Evolutionary conservation across 1,139 yeast genomes (phyloP), one percentile per base, ranked within the genome.

Genomic region (Suhomyces bokatorum): DNA sequence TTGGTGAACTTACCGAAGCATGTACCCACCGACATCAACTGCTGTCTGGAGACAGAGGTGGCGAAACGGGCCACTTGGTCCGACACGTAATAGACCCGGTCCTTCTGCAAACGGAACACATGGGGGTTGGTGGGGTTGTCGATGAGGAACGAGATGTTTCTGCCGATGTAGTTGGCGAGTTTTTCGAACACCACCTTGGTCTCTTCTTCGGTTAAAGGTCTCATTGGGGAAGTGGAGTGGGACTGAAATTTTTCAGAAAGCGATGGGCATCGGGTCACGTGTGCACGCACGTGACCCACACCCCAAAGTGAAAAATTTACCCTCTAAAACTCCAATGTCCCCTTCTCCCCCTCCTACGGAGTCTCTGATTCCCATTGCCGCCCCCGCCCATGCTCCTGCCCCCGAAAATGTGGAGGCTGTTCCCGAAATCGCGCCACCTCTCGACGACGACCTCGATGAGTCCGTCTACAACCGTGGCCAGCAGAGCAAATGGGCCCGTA

Each of bases 1-100:
- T 95, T 93, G 43, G 99, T 93, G 74, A 95, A 93, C 66, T 93
- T 93, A 22, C 99, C 99, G 49, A 93, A 76, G 67, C 99, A 93
- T 4, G 85, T 80, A 28, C 99, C 99, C 33, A 95, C 69, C 1
- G 97, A 87, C 95, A 93, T 90, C 55, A 93, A 77, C 59, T 88
- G 87, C 38, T 82, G 82, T 69, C 99, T 81, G 27, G 97, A 86
- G 6, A 91, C 88, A 30, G 95, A 82, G 1, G 97, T 90, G 38
- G 99, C 98, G 53, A 82, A 80, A 55, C 85, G 85, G 48, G 97
- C 93, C 35, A 89, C 81, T 48, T 77, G 73, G 60, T 90, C 97
- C 38, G 87, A 70, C 34, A 93, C 95, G 63, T 93, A 93, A 73
- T 93, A 93, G 1, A 93, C 98, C 60, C 99, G 75, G 64, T 93